These are phyloP conservation scores for Parachaetomium inaequale DNA, from an alignment of 495 filamentous ascomycete genomes.

Conservation along the genomic window DNA sequence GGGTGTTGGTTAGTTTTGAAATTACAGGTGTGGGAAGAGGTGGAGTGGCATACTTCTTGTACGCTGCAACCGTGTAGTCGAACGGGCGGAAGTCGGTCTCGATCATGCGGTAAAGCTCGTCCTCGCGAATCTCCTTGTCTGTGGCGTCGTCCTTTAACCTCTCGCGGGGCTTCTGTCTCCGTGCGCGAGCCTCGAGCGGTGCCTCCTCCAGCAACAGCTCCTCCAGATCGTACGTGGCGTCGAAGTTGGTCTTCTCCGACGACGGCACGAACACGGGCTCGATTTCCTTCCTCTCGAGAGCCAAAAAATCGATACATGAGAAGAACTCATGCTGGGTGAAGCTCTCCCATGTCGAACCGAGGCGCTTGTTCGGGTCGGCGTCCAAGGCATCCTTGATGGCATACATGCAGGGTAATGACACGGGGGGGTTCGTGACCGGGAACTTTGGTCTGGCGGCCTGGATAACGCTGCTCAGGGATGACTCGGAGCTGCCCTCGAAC, in stretches of 20 bases:
- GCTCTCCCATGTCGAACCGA: constrained; percentile 75
- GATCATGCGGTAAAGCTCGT: constrained; percentile 90
- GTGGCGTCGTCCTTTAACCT: constrained; percentile 90
- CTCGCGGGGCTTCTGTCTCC: constrained; percentile 89
- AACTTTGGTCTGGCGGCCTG: constrained; percentile 78
- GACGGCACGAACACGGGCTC: constrained; percentile 89
- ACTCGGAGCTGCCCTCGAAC: constrained; percentile 83
- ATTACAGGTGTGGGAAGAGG: not conserved
- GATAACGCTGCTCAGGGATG: constrained; percentile 74
- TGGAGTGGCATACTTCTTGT: constrained; percentile 50
- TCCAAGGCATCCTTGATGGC: constrained; percentile 80
- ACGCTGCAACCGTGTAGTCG: constrained; percentile 80
- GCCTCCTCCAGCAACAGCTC: constrained; percentile 93
- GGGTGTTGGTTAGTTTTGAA: constrained; percentile 1
- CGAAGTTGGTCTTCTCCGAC: constrained; percentile 97
- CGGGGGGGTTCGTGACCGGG: constrained; percentile 83
- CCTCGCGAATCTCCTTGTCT: constrained; percentile 89
- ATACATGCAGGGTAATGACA: constrained; percentile 79
- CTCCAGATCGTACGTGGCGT: constrained; percentile 96
- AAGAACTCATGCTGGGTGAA: constrained; percentile 91
- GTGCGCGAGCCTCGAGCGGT: constrained; percentile 85
- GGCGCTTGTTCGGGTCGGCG: constrained; percentile 70
- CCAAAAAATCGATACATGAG: constrained; percentile 75
- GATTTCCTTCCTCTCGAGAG: constrained; percentile 82
- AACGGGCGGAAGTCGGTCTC: constrained; percentile 94